Percentiles rank a stretch among this genome's conserved stretches.
phyloP scores from a whole-genome alignment of 768 basidiomycete genomes.

The Phlegmacium glaucopus region DNA sequence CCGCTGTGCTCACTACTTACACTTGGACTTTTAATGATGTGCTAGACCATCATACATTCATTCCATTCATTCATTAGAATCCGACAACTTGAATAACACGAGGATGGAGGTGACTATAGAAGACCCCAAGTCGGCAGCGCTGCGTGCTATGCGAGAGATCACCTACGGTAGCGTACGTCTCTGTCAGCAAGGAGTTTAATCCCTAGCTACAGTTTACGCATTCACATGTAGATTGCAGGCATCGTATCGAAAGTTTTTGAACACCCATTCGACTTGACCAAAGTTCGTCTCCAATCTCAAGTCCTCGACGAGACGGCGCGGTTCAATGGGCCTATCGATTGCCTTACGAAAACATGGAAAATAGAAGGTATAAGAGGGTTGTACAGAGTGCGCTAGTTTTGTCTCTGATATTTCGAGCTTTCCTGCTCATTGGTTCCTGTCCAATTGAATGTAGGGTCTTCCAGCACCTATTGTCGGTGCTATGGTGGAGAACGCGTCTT shows the following conservation, averaged over 20 bases:
- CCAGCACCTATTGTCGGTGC: conserved; percentile 93
- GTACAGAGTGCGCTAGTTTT: conserved; percentile 65
- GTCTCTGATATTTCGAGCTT: not conserved
- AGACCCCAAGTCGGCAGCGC: conserved; percentile 14
- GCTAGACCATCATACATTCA: too few species aligned
- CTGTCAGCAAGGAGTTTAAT: not conserved
- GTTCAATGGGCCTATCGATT: conserved; percentile 90
- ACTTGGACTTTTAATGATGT: too few species aligned
- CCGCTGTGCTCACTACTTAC: too few species aligned
- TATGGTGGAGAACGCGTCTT: conserved; percentile 88
- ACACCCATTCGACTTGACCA: conserved; percentile 91
- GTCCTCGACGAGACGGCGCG: conserved; percentile 61
- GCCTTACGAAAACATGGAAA: conserved; percentile 75
- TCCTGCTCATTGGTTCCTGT: not conserved
- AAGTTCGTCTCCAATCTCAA: conserved; percentile 88
- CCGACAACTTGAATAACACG: too few species aligned
- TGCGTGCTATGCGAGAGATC: conserved; percentile 43
- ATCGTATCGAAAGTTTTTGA: conserved; percentile 87
- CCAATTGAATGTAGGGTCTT: conserved; percentile 56
- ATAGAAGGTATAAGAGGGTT: conserved; percentile 83
- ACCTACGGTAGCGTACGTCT: conserved; percentile 45
- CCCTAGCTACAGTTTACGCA: not conserved
- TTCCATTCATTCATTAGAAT: too few species aligned
- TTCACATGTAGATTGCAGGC: conserved; percentile 59
- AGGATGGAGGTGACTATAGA: not conserved